Base-by-base conservation (phyloP, 805 yeast species). In the Pichia nakasei region DNA sequence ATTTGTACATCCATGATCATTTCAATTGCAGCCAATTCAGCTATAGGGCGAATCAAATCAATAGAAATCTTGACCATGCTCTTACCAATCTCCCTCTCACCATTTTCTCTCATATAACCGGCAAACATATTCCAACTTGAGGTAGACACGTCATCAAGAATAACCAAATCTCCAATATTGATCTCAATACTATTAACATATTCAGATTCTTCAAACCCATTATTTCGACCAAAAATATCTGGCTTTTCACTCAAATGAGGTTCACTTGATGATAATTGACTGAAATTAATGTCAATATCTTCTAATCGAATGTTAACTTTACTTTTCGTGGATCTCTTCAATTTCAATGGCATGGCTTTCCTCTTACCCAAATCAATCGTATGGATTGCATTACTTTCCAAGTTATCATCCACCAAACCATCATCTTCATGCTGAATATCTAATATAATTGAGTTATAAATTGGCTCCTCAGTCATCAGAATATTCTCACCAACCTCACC, bases 41-140 rank as follows among this genome's bases (percentile, higher is more conserved):
- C 65, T 12, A 78, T 73, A 0, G 95, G 94, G 44, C 86, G 66
- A 2, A 85, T 73, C 34, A 78, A 79, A 18, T 70, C 71, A 37
- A 87, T 54, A 5, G 64, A 61, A 5, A 81, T 21, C 13, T 64
- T 66, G 0, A 84, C 40, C 83, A 89, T 82, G 41, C 76, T 72
- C 1, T 78, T 76, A 0, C 82, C 84, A 21, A 70, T 66, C 51
- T 84, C 93, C 49, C 91, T 66, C 26, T 79, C 86, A 0, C 85
- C 87, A 21, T 79, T 73, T 39, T 76, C 78, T 47, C 78, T 72
- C 75, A 83, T 70, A 51, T 80, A 75, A 1, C 89, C 78, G 26
- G 80, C 68, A 59, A 88, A 80, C 63, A 83, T 84, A 53, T 87
- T 85, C 96, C 97, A 91, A 0, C 95, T 82, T 0, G 97, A 91